Conservation (phyloP, 2,329 filamentous ascomycete species). For the Emergomyces pasteurianus region DNA sequence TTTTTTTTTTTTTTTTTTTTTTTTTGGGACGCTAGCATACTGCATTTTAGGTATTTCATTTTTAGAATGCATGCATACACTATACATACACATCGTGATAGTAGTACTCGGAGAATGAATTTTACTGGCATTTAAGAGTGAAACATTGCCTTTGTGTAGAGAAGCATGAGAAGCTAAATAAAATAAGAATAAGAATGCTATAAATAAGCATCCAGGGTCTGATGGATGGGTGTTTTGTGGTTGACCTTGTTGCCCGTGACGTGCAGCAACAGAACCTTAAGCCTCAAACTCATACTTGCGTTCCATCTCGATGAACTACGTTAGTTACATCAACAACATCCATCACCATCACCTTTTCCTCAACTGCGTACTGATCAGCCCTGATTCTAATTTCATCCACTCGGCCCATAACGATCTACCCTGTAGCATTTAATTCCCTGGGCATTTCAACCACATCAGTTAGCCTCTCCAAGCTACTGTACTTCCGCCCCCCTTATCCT, state of each 20-base stretch:
- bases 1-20: too few species aligned
- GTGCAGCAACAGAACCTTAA: background rate
- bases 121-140: background rate
- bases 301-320: background rate
- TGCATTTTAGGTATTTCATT: background rate
- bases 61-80: background rate
- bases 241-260: background rate
- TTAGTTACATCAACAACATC: background rate
- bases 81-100: background rate
- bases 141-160: background rate
- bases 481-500: background rate
- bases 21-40: background rate
- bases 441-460: background rate
- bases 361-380: background rate
- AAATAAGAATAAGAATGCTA: too few species aligned
- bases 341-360: background rate
- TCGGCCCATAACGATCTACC: background rate
- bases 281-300: background rate
- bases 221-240: background rate
- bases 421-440: background rate
- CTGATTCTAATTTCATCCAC: background rate
- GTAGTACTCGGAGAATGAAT: background rate
- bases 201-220: too few species aligned
- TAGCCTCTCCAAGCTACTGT: background rate
- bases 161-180: too few species aligned